Conservation (phyloP, 2,329 filamentous ascomycete species). For the Trichoderma sp. region DNA sequence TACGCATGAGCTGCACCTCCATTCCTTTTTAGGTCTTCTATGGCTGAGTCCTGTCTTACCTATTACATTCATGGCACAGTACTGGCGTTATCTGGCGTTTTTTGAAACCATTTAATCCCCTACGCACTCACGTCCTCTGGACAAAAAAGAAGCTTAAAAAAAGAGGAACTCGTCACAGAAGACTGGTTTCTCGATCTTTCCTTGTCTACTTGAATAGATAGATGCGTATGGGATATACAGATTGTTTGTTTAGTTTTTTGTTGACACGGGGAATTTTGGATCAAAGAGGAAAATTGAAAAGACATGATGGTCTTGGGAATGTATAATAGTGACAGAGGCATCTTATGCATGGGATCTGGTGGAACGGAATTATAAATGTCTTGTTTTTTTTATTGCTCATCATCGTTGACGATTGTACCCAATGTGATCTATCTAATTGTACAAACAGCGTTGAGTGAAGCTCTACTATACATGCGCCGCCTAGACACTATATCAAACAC, state of each 20-base stretch:
- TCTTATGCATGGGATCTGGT: not conserved
- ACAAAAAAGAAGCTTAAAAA: not conserved
- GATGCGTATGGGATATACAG: conserved; percentile 5
- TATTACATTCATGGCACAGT: not conserved
- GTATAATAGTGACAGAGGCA: conserved; percentile 17
- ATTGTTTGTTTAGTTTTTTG: conserved; percentile 1
- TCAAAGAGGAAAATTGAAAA: not conserved
- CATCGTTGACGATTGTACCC: conserved; percentile 3
- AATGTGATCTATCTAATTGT: conserved; percentile 15
- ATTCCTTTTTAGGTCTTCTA: not conserved
- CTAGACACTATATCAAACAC: conserved; percentile 1
- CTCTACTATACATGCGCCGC: conserved; percentile 14
- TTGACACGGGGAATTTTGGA: not conserved
- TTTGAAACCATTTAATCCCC: not conserved
- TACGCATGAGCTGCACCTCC: not conserved
- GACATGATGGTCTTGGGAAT: not conserved
- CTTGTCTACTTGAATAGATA: not conserved
- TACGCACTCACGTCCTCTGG: not conserved
- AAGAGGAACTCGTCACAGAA: not conserved
- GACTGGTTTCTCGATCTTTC: not conserved
- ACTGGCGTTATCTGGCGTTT: conserved; percentile 12
- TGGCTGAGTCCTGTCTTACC: not conserved
- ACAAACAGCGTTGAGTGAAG: conserved; percentile 12
- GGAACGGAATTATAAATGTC: conserved; percentile 5
- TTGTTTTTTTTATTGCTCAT: not conserved